Evolutionary conservation across 192 early-diverging fungal species (phyloP), one percentile per base, ranked within the genome.

Genomic region (Entomortierella beljakovae): DNA sequence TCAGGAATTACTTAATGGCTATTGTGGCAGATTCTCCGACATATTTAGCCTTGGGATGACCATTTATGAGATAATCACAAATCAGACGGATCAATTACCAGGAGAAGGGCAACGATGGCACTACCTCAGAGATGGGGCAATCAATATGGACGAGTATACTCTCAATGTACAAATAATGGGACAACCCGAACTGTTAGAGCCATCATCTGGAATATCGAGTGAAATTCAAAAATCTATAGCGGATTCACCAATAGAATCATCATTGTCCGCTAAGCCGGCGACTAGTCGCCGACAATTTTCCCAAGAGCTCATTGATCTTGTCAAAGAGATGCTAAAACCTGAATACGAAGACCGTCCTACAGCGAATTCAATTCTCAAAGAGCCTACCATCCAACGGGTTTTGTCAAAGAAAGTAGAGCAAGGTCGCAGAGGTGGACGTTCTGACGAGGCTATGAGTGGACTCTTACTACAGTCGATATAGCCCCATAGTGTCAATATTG

Each of bases 11-110:
- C 74, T 99, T 65, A 82, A 80, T 38, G 87, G 86, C 8, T 66
- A 76, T 23, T 95, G 91, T 83, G 88, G 89, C 57, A 92, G 90
- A 35, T 88, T 91, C 0, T 94, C 94, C 0, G 97, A 99, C 69
- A 83, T 99, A 23, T 99, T 97, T 64, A 97, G 97, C 77, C 86
- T 99, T 18, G 97, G 97, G 10, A 84, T 99, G 71, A 91, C 96
- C 50, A 74, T 97, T 46, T 87, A 97, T 16, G 96, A 99, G 83
- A 90, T 98, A 37, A 72, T 90, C 16, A 91, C 93, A 8, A 92
- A 94, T 70, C 42, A 33, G 32, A 59, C 26, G 1, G 89, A 94
- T n/a, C 85, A 94, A 13, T 84, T 97, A 29, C 97, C 97, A 0
- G 94, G 95, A 37, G 95, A 95, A 68, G 97, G 96, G 25, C 83